Evolutionary conservation across 78 protist species (phyloP).

Genomic region (Tieghemostelium lacteum): DNA sequence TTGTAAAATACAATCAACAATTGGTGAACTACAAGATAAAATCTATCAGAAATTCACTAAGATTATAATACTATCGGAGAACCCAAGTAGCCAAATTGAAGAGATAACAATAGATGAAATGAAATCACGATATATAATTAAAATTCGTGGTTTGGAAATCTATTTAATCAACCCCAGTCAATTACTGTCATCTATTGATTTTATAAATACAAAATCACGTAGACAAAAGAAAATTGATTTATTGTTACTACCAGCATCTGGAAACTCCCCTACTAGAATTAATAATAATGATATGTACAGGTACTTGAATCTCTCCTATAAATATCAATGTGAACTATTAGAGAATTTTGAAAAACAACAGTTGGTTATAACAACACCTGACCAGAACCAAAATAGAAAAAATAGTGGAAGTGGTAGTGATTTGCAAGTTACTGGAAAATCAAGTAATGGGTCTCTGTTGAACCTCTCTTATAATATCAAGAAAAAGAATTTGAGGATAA

Average conservation of each 20-base stretch:
- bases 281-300: neutral
- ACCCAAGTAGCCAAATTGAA: neutral
- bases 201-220: slow-evolving; percentile 61
- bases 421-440: too few species aligned
- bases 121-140: slow-evolving; percentile 29
- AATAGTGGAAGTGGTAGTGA: too few species aligned
- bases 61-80: neutral
- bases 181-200: slow-evolving; percentile 43
- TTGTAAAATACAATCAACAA: slow-evolving; percentile 30
- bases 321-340: neutral
- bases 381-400: too few species aligned
- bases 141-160: slow-evolving; percentile 59
- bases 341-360: too few species aligned
- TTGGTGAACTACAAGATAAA: slow-evolving; percentile 28
- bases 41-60: slow-evolving; percentile 28
- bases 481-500: slow-evolving; percentile 1
- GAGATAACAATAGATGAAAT: neutral
- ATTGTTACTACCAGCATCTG: neutral
- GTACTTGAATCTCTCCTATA: neutral
- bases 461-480: neutral
- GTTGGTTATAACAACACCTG: too few species aligned
- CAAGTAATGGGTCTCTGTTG: too few species aligned
- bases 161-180: slow-evolving; percentile 17
- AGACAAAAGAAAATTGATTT: slow-evolving; percentile 72
- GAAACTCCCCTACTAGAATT: neutral